phyloP scores from a whole-genome alignment of 306 rosid species.

The Oemleria cerasiformis region DNA sequence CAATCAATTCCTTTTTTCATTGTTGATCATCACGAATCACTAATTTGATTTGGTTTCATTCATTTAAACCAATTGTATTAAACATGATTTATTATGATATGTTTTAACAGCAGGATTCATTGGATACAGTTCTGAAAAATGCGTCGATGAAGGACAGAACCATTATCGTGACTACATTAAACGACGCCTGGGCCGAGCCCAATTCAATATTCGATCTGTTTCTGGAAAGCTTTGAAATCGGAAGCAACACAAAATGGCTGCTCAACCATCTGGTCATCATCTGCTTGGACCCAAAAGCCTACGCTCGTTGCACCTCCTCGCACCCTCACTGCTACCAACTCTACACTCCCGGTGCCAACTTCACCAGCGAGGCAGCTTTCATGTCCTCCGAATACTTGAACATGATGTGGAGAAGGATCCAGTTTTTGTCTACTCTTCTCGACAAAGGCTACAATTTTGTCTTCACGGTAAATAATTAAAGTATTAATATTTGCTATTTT shows the following conservation, averaged over 20 bases:
- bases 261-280: slow-evolving; percentile 63
- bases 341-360: slow-evolving; percentile 47
- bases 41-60: neutral
- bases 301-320: slow-evolving; percentile 50
- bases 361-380: slow-evolving; percentile 57
- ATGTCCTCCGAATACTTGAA: slow-evolving; percentile 58
- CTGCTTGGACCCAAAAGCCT: slow-evolving; percentile 68
- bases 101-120: neutral
- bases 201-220: slow-evolving; percentile 72
- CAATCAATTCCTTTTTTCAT: too few relatives aligned
- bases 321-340: slow-evolving; percentile 67
- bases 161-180: slow-evolving; percentile 66
- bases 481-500: neutral
- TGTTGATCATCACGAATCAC: neutral
- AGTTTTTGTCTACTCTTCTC: slow-evolving; percentile 59
- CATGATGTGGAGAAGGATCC: slow-evolving; percentile 90
- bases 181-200: slow-evolving; percentile 88
- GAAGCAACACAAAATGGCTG: slow-evolving; percentile 53
- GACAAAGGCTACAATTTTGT: slow-evolving; percentile 68
- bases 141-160: slow-evolving; percentile 66
- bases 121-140: slow-evolving; percentile 36
- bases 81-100: too few relatives aligned
- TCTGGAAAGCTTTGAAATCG: slow-evolving; percentile 60
- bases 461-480: slow-evolving; percentile 50
- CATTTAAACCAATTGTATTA: neutral